Base-by-base conservation (phyloP, 495 filamentous ascomycete species). In the Neurospora sp. region DNA sequence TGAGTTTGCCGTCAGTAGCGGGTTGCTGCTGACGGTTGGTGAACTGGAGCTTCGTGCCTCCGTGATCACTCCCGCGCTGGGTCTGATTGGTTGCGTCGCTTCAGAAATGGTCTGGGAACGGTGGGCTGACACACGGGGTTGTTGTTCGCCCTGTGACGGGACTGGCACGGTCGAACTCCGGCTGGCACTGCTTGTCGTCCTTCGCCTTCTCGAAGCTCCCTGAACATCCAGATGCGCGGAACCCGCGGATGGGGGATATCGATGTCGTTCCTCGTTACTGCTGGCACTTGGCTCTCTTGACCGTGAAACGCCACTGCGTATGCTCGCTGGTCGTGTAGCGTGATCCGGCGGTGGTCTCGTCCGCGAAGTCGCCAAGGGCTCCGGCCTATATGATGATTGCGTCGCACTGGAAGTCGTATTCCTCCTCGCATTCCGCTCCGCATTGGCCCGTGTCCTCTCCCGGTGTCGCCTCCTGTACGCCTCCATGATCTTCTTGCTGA, bases 401-500 rank as follows among this genome's bases (percentile, higher is more conserved):
- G 80, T 65, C 27, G 27, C 18, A 65, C 27, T 37, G 71, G 42
- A 77, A 2, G 82, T 74, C 65, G 83, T 81, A 72, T 83, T 85
- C 73, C 85, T 80, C 74, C 85, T 79, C 68, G 79, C 78, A 7
- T 31, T 59, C 48, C 48, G 12, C 10, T 59, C 48, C 70, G 78
- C 79, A 35, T 81, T 78, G 9, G 73, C 48, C 72, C 81, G 80
- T 39, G 78, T 72, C 71, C 85, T 79, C 74, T 89, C 87, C 69
- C 85, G 85, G 76, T 93, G 92, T 40, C 93, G 85, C 70, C 91
- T 85, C 69, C 91, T 84, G 78, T 94, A 97, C 16, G 93, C 93
- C 76, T 95, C 91, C 16, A 93, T 94, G 76, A 97, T 96, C 74
- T 90, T 88, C 78, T 94, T 91, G 78, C 91, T 96, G 8, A 97